Percentiles rank a stretch among this genome's conserved stretches.
These are phyloP conservation scores for Dioscorea zingiberensis DNA, from an alignment of 106 monocot genomes.

Conservation along the genomic window DNA sequence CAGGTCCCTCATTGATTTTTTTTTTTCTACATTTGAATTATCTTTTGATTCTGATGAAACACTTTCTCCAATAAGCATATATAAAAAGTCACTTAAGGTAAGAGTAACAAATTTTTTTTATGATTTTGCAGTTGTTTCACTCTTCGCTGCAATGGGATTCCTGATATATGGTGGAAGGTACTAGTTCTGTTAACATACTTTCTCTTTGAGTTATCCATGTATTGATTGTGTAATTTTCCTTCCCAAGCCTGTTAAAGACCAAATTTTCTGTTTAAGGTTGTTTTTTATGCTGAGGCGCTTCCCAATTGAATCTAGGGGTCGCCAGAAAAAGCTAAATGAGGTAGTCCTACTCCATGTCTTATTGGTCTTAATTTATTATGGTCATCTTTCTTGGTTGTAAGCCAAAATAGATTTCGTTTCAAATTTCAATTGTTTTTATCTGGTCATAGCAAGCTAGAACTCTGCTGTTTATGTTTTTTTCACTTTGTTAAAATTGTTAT, in stretches of 20 bases:
- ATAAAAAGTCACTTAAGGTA: no score
- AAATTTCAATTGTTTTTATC: not conserved
- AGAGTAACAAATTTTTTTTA: not conserved
- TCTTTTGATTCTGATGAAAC: no score
- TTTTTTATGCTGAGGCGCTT: constrained; percentile 63
- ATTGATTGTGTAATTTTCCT: no score
- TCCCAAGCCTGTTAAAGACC: not conserved
- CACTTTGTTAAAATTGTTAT: not conserved
- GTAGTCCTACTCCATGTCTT: no score
- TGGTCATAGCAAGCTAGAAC: no score
- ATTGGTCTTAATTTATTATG: not conserved
- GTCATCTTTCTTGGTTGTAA: no score
- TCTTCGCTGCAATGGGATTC: constrained; percentile 79
- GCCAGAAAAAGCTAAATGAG: constrained; percentile 67
- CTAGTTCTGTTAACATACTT: not conserved
- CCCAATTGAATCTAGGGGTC: constrained; percentile 66
- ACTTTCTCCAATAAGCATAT: no score
- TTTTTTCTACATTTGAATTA: no score
- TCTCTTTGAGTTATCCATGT: no score
- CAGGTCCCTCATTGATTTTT: constrained; percentile 27
- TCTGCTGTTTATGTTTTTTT: not conserved
- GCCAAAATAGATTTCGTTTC: no score
- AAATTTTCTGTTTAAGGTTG: constrained; percentile 30
- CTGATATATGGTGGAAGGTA: constrained; percentile 90
- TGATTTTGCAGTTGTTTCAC: constrained; percentile 62